phyloP scores from a whole-genome alignment of 306 rosid species.

The Nissolia schottii region DNA sequence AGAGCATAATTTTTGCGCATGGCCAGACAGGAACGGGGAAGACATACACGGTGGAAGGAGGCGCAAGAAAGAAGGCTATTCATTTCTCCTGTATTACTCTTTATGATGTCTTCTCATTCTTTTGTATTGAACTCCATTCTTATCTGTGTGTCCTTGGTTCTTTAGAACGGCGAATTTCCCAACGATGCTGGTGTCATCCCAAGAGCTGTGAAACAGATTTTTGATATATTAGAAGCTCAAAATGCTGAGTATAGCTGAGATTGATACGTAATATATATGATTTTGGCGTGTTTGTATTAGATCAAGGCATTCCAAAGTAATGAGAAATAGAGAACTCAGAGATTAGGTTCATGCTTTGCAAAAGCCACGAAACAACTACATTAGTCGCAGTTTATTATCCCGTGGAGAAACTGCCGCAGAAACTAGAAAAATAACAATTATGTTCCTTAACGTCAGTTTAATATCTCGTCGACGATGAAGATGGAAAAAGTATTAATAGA shows the following conservation, averaged over 20 bases:
- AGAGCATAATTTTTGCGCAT: constrained; percentile 65
- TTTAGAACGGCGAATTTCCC: constrained; percentile 95
- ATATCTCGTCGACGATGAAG: not conserved
- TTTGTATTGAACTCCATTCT: not conserved
- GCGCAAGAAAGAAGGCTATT: constrained; percentile 88
- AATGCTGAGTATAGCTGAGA: constrained; percentile 77
- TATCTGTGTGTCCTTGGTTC: constrained; percentile 14
- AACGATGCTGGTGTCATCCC: constrained; percentile 99
- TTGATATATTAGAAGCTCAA: constrained; percentile 94
- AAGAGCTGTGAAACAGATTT: constrained; percentile 91
- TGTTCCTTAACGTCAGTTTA: not conserved
- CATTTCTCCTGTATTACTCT: not conserved
- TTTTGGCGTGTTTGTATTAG: constrained; percentile 21
- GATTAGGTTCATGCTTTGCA: too few species aligned
- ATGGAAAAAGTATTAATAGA: not conserved
- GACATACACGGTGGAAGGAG: constrained; percentile 99
- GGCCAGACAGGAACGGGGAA: constrained; percentile 99
- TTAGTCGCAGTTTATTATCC: not conserved
- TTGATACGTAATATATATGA: constrained; percentile 10
- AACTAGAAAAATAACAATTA: not conserved
- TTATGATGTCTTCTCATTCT: not conserved
- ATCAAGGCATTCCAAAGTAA: not conserved
- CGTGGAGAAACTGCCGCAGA: too few species aligned
- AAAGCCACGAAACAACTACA: not conserved
- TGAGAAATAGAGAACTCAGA: not conserved